phyloP scores from a whole-genome alignment of 805 yeast species.

The Jamesozyma lodderae region DNA sequence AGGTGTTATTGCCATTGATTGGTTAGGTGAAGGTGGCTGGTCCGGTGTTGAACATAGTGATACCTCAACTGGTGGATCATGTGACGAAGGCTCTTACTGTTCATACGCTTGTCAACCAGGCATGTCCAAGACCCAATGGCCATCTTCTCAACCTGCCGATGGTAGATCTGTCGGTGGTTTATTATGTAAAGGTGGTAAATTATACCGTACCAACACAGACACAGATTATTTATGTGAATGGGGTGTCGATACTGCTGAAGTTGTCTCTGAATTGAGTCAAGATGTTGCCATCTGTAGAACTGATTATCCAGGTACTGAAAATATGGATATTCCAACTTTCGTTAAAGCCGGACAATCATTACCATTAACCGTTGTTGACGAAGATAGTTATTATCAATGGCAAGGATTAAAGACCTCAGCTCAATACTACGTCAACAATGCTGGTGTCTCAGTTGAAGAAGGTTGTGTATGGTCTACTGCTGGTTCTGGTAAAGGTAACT shows the following conservation, averaged over 20 bases:
- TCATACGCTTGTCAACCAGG: conserved; percentile 98
- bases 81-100: conserved; percentile 89
- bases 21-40: conserved; percentile 48
- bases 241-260: conserved; percentile 69
- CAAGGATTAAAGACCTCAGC: conserved; percentile 76
- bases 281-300: conserved; percentile 93
- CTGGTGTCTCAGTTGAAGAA: conserved; percentile 83
- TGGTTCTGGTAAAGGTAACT: conserved; percentile 85
- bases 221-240: conserved; percentile 75
- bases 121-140: conserved; percentile 99
- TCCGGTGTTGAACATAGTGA: conserved; percentile 31
- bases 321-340: conserved; percentile 91
- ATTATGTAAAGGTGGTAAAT: conserved; percentile 72
- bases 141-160: conserved; percentile 72
- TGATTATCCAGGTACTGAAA: conserved; percentile 98
- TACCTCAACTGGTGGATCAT: conserved; percentile 56
- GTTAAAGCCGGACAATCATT: conserved; percentile 58
- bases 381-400: conserved; percentile 75
- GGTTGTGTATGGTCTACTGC: conserved; percentile 91
- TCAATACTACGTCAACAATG: conserved; percentile 95
- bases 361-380: conserved; percentile 75
- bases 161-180: conserved; percentile 97
- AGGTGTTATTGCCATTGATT: conserved; percentile 58
- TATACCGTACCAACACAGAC: conserved; percentile 72
- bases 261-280: conserved; percentile 53